phyloP scores from a whole-genome alignment of 768 basidiomycete genomes.

The Lyophyllum shimeji region DNA sequence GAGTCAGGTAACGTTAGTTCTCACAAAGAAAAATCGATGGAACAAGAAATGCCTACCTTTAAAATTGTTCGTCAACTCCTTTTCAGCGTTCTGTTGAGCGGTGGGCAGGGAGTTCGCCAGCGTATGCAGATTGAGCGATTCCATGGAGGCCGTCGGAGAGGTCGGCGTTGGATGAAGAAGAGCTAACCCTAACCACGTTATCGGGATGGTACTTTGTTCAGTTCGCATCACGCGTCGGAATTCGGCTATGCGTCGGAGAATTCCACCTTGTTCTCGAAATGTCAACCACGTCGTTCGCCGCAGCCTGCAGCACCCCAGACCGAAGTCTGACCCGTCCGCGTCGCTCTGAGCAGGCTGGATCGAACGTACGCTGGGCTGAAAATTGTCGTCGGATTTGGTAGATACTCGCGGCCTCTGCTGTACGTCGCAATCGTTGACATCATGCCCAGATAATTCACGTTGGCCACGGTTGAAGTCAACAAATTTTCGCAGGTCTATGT shows the following conservation, averaged over 20 bases:
- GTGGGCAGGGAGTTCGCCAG: slow-evolving; percentile 74
- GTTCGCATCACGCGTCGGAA: background rate
- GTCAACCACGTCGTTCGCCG: too few relatives aligned
- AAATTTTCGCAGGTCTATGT: too few relatives aligned
- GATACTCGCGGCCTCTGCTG: too few relatives aligned
- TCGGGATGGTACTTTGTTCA: background rate
- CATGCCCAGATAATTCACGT: too few relatives aligned
- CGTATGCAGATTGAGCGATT: slow-evolving; percentile 77
- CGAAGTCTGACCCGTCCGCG: too few relatives aligned
- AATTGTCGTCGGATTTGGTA: too few relatives aligned
- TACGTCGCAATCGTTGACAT: too few relatives aligned
- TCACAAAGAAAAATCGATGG: slow-evolving; percentile 19
- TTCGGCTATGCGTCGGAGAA: background rate
- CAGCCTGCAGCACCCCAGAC: too few relatives aligned
- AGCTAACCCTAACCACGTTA: slow-evolving; percentile 10
- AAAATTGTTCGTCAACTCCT: slow-evolving; percentile 79
- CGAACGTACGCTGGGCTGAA: too few relatives aligned
- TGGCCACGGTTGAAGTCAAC: too few relatives aligned
- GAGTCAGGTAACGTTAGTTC: slow-evolving; percentile 12
- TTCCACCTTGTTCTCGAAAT: background rate
- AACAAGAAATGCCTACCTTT: slow-evolving; percentile 48
- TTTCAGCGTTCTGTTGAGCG: slow-evolving; percentile 77
- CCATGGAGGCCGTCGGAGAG: slow-evolving; percentile 53
- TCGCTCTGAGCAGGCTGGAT: too few relatives aligned
- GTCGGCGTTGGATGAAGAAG: slow-evolving; percentile 12